Base-by-base conservation (phyloP, 2,329 filamentous ascomycete genomes). In the Tricladium varicosporioides region DNA sequence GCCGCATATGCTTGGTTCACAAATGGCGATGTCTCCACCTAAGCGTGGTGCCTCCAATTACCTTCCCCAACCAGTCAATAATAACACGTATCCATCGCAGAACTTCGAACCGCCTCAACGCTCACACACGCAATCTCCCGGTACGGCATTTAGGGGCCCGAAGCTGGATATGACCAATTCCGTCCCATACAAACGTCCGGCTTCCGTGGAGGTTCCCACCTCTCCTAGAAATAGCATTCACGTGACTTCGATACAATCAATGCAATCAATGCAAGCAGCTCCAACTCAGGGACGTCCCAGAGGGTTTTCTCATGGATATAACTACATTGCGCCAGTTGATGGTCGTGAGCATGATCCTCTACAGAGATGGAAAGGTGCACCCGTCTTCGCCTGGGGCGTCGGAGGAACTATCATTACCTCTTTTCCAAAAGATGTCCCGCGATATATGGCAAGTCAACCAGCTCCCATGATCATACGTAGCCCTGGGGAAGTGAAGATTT, bases 291-390 rank as follows among this genome's bases (percentile, higher is more conserved):
- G 73, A 14, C 76, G 81, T 16, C 72, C 76, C 11, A 76, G 83
- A 52, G 80, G 78, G 1, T 75, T 79, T 53, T 86, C 83, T 2
- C 74, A 83, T 54, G 76, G 74, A 27, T 71, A 85, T 51, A 83
- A 83, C 63, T 78, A 86, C 61, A 77, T 87, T 40, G 75, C 80
- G 8, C 85, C 86, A 1, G 86, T 80, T 1, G 85, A 88, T 70
- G 85, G 85, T 1, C 81, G 82, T 16, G 83, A 88, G 66, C 74
- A 84, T 15, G 94, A 99, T 74, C 85, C 87, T 1, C 76, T 99
- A 5, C 82, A 96, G 70, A 82, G 94, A 63, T 99, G 94, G 94
- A 92, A 89, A 74, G 95, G 95, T 2, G 82, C 84, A 11, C 94
- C 95, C 0, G 81, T 96, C 11, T 87, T 97, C 67, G 83, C 83